Conservation (phyloP, 2,329 filamentous ascomycete species). For the Thielaviopsis punctulata region DNA sequence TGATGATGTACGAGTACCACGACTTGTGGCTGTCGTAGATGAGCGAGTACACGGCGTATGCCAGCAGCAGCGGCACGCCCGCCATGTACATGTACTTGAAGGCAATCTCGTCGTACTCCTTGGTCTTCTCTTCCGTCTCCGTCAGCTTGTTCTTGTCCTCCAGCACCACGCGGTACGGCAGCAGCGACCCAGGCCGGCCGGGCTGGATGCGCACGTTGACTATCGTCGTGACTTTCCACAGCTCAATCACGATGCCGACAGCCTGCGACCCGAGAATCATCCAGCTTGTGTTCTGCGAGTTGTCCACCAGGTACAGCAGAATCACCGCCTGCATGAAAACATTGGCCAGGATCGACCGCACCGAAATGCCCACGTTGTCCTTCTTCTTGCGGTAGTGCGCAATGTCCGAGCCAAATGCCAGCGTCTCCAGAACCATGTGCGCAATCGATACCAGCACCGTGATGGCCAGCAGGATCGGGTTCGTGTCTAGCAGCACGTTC, state of each 20-base stretch:
- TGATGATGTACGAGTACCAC: slow-evolving; percentile 93
- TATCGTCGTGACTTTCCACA: slow-evolving; percentile 93
- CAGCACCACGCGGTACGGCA: slow-evolving; percentile 70
- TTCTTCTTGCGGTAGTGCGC: slow-evolving; percentile 99
- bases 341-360: slow-evolving; percentile 89
- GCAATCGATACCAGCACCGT: slow-evolving; percentile 73
- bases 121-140: slow-evolving; percentile 91
- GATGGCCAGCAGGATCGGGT: slow-evolving; percentile 72
- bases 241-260: slow-evolving; percentile 51
- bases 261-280: slow-evolving; percentile 95
- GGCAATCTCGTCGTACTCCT: slow-evolving; percentile 94
- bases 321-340: slow-evolving; percentile 95
- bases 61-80: slow-evolving; percentile 73
- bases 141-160: slow-evolving; percentile 95
- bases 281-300: slow-evolving; percentile 95
- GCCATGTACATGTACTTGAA: slow-evolving; percentile 94
- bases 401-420: slow-evolving; percentile 96
- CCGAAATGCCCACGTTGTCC: slow-evolving; percentile 90
- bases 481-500: slow-evolving; percentile 83
- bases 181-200: slow-evolving; percentile 45
- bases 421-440: slow-evolving; percentile 87
- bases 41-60: slow-evolving; percentile 81
- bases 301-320: slow-evolving; percentile 92
- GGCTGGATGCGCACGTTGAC: slow-evolving; percentile 73
- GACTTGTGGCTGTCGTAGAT: slow-evolving; percentile 91